phyloP scores from a whole-genome alignment of 345 rosid genomes.

The Salix viminalis region DNA sequence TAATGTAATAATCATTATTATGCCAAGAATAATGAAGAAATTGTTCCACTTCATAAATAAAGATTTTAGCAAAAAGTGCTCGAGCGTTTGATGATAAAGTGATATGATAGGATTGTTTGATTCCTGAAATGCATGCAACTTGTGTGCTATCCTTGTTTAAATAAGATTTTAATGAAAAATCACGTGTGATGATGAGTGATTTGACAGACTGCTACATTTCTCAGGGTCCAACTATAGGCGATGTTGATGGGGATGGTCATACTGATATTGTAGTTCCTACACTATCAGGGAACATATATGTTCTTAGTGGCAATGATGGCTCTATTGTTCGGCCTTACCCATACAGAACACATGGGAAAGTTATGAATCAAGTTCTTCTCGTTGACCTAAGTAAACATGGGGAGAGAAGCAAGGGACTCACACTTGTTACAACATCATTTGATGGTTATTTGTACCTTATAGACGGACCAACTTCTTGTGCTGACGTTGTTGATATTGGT shows the following conservation, averaged over 20 bases:
- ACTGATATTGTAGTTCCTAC: slow-evolving; percentile 95
- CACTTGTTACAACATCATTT: slow-evolving; percentile 87
- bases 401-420: slow-evolving; percentile 80
- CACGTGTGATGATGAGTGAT: not conserved
- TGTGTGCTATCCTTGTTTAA: not conserved
- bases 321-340: slow-evolving; percentile 83
- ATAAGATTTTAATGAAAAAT: not conserved
- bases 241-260: slow-evolving; percentile 94
- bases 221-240: slow-evolving; percentile 90
- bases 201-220: slow-evolving; percentile 22
- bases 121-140: not conserved
- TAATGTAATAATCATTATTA: too few species aligned
- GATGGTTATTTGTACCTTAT: slow-evolving; percentile 95
- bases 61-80: not conserved
- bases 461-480: slow-evolving; percentile 95
- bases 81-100: slow-evolving; percentile 1
- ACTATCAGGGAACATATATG: slow-evolving; percentile 82
- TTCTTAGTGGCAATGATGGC: slow-evolving; percentile 95
- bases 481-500: slow-evolving; percentile 96
- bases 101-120: not conserved
- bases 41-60: too few species aligned
- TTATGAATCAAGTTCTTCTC: slow-evolving; percentile 96
- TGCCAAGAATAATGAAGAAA: too few species aligned
- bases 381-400: slow-evolving; percentile 77
- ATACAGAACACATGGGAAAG: slow-evolving; percentile 95